These are phyloP conservation scores for Aquilaria agallochum DNA, from an alignment of 441 rosid species.

Conservation along the genomic window DNA sequence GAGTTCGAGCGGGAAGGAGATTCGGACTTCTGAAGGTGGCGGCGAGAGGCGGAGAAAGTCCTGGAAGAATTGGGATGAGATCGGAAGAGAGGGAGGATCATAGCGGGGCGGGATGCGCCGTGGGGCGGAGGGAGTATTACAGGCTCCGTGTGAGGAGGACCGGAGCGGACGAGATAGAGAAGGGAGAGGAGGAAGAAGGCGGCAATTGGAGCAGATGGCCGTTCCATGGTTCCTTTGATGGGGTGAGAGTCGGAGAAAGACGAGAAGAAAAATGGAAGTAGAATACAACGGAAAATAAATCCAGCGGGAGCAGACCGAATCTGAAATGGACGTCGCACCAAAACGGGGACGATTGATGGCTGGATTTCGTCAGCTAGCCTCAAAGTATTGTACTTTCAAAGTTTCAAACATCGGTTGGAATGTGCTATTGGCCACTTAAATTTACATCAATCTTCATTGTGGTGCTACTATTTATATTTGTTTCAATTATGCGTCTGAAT, in stretches of 20 bases:
- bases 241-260: slow-evolving; percentile 1
- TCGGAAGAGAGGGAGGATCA: slow-evolving; percentile 65
- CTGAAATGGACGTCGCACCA: slow-evolving; percentile 4
- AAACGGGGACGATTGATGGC: neutral
- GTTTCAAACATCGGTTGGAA: too few species aligned
- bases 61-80: slow-evolving; percentile 39
- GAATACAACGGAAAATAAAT: neutral
- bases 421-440: too few species aligned
- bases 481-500: too few species aligned
- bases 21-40: slow-evolving; percentile 51
- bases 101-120: slow-evolving; percentile 35
- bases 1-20: slow-evolving; percentile 40
- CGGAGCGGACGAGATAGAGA: slow-evolving; percentile 16
- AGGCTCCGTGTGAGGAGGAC: slow-evolving; percentile 22
- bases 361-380: too few species aligned
- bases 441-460: too few species aligned
- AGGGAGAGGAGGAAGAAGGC: slow-evolving; percentile 12
- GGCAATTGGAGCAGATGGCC: slow-evolving; percentile 12
- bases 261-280: slow-evolving; percentile 14
- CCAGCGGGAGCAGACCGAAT: neutral
- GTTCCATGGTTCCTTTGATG: slow-evolving; percentile 22
- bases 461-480: too few species aligned
- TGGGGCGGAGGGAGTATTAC: slow-evolving; percentile 20
- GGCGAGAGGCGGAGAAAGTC: slow-evolving; percentile 29
- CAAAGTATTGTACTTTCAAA: too few species aligned